These are phyloP conservation scores for Trichoderma erinaceum DNA, from an alignment of 495 filamentous ascomycete species.

Conservation along the genomic window DNA sequence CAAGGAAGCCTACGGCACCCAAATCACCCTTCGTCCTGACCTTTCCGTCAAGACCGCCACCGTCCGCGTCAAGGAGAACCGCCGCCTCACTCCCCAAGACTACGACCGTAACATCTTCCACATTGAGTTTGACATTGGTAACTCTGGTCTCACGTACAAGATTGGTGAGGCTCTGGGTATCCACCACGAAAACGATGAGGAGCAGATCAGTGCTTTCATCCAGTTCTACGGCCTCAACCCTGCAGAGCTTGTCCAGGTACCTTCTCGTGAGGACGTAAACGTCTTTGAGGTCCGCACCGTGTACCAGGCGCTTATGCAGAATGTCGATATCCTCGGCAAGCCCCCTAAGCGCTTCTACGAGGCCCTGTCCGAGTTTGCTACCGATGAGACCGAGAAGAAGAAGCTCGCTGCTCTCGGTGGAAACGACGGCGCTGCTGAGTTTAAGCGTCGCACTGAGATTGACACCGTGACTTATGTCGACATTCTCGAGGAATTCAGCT, in stretches of 20 bases:
- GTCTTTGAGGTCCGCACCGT: conserved; percentile 86
- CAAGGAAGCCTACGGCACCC: conserved; percentile 86
- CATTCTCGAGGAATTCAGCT: conserved; percentile 77
- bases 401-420: conserved; percentile 69
- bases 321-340: conserved; percentile 93
- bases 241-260: conserved; percentile 80
- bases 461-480: conserved; percentile 93
- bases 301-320: conserved; percentile 86
- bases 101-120: conserved; percentile 99
- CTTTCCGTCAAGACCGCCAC: conserved; percentile 77
- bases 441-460: conserved; percentile 89
- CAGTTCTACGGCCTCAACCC: conserved; percentile 77
- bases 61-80: conserved; percentile 89
- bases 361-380: conserved; percentile 77
- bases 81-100: conserved; percentile 75
- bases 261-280: conserved; percentile 71
- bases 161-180: conserved; percentile 98
- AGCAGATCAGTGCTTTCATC: conserved; percentile 79
- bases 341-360: conserved; percentile 98
- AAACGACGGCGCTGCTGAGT: conserved; percentile 82
- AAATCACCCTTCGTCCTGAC: conserved; percentile 72
- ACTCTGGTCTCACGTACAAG: conserved; percentile 86
- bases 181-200: conserved; percentile 83
- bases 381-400: conserved; percentile 73
- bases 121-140: conserved; percentile 93